A percentile compares a stretch with the other conserved stretches of the same genome.
Evolutionary conservation across 352 stramenopile genomes (phyloP).

Genomic region (Stramenopiles sp.): DNA sequence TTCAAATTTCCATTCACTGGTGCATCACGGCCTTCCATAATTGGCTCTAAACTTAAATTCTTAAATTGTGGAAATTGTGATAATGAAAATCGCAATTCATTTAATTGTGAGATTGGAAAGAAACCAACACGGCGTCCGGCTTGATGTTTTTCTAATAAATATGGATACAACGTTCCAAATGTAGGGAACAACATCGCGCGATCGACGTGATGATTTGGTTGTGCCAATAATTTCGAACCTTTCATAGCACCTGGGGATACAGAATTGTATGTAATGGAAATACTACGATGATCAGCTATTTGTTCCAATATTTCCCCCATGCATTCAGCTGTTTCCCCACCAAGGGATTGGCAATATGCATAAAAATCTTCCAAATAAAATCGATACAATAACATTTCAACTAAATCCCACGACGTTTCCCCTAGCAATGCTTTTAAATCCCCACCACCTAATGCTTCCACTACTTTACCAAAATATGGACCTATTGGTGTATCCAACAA

Average conservation of each 20-base stretch:
- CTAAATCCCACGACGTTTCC: neutral
- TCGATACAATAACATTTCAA: constrained; percentile 17
- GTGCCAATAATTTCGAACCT: neutral
- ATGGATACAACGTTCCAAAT: neutral
- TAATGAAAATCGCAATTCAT: neutral
- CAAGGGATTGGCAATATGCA: constrained; percentile 81
- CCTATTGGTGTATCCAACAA: constrained; percentile 96
- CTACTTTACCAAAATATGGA: constrained; percentile 89
- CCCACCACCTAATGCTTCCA: constrained; percentile 36
- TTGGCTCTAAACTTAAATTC: neutral
- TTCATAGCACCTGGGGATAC: constrained; percentile 30
- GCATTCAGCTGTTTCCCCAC: constrained; percentile 85
- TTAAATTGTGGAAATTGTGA: neutral
- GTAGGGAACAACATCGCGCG: neutral
- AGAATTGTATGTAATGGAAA: constrained; percentile 99
- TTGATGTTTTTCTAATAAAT: neutral
- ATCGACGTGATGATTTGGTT: neutral
- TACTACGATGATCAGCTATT: constrained; percentile 86
- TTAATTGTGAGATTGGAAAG: neutral
- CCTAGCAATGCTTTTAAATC: neutral
- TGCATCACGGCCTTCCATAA: neutral
- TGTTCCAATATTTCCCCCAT: constrained; percentile 87
- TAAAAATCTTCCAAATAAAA: constrained; percentile 55
- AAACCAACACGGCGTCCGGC: neutral
- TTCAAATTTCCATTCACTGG: constrained; percentile 27